phyloP scores from a whole-genome alignment of 257 asterid genomes.

The Avicennia marina region DNA sequence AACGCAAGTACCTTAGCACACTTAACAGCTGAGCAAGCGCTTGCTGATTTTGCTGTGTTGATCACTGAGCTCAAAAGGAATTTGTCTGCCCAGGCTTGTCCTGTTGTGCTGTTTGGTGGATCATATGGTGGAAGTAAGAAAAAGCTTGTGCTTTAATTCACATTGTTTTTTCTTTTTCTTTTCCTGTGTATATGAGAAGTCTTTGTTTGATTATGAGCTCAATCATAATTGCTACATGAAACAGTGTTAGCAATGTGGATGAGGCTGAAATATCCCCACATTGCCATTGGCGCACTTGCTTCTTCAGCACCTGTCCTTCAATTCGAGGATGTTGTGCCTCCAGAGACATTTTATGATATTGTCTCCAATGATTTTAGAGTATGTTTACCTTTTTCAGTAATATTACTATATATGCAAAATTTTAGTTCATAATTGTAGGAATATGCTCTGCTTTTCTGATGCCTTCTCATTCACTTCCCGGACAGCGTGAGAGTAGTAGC shows the following conservation, averaged over 20 bases:
- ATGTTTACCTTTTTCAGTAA: constrained; percentile 13
- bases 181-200: not conserved
- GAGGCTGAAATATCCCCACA: constrained; percentile 94
- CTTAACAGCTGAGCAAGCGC: constrained; percentile 87
- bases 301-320: constrained; percentile 92
- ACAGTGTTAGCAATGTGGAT: constrained; percentile 98
- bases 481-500: constrained; percentile 72
- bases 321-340: constrained; percentile 83
- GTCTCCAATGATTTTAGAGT: constrained; percentile 86
- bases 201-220: constrained; percentile 7
- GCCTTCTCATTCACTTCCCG: constrained; percentile 13
- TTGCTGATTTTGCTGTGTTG: constrained; percentile 83
- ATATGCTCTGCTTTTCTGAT: constrained; percentile 4
- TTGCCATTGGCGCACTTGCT: constrained; percentile 93
- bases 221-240: constrained; percentile 8
- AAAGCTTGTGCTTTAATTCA: not conserved
- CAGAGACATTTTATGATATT: constrained; percentile 72
- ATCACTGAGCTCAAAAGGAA: constrained; percentile 75
- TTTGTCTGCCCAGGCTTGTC: constrained; percentile 73
- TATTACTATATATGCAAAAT: not conserved
- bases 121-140: constrained; percentile 98
- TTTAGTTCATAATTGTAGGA: constrained; percentile 6
- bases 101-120: constrained; percentile 91
- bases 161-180: not conserved
- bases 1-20: constrained; percentile 61